These are phyloP conservation scores for Stramenopiles sp. DNA, from an alignment of 352 stramenopile genomes.

Conservation along the genomic window DNA sequence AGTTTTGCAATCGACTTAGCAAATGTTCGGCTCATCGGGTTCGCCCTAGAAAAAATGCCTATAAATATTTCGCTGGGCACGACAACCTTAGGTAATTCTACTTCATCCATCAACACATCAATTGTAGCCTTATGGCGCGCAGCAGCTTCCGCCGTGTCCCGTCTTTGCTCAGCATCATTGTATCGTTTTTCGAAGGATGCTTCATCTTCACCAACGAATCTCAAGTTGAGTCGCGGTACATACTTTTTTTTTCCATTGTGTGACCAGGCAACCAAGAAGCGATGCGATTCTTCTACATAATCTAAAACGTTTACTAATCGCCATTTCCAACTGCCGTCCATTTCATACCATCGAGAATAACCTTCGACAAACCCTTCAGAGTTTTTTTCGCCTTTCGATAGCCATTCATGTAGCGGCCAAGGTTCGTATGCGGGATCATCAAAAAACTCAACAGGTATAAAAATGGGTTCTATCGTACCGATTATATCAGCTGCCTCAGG, in stretches of 20 bases:
- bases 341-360: background rate
- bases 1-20: background rate
- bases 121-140: background rate
- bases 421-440: background rate
- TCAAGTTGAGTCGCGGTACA: background rate
- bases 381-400: background rate
- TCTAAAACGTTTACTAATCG: background rate
- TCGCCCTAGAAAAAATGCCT: background rate
- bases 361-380: background rate
- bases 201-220: background rate
- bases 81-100: background rate
- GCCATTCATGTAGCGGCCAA: background rate
- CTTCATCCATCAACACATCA: background rate
- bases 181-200: background rate
- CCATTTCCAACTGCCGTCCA: background rate
- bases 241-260: background rate
- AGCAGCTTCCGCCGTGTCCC: background rate
- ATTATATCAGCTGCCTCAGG: background rate
- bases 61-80: constrained; percentile 6
- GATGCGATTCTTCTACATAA: background rate
- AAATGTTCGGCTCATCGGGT: background rate
- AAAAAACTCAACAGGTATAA: background rate
- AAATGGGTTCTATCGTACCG: background rate
- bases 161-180: background rate
- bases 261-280: background rate